Base-by-base conservation (phyloP, 1,284 basidiomycete genomes). In the Crocinoboletus sp. region DNA sequence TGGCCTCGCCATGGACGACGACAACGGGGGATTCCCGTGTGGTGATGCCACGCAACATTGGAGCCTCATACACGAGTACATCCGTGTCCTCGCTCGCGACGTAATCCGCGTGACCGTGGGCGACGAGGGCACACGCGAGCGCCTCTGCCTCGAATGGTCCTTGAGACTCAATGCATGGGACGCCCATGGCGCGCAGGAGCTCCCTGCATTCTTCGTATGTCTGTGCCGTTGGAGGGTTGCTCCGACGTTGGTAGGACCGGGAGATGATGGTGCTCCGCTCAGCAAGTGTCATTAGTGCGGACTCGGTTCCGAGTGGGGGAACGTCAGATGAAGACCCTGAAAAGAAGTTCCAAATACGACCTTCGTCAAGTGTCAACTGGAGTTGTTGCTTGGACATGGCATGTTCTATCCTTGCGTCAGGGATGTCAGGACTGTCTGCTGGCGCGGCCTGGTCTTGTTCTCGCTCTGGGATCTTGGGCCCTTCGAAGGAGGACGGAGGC, bases 41-140 rank as follows among this genome's bases (percentile, higher is more conserved):
- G 8, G 85, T 80, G 35, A 92, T 67, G 59, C 89, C 86, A 23
- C 87, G 83, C 7, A 94, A 59, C 32, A 94, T 70, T 0, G 89
- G 86, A 0, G 80, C 89, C 56, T 83, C 81, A 61, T 88, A 89
- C 3, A 87, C 69, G 20, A 90, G 69, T 7, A 90, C 87, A 54
- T 90, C 87, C 13, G 88, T 89, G 63, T 94, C 91, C 66, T 94
- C 91, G 46, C 86, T 93, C 2, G 79, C 88, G 13, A 94, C 91
- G 58, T 78, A 91, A 63, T 94, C 89, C 0, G 86, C 91, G 31
- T 74, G 56, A 0, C 91, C 90, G 13, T 77, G 67, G 11, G 79
- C 55, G 6, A 89, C 89, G 34, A 94, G 69, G 3, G 84, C 74
- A 2, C 85, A 76, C 1, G 89, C 90, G 17, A 94, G 66, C 1